phyloP scores from a whole-genome alignment of 192 early-diverging fungal species.

The Coemansia sp. region DNA sequence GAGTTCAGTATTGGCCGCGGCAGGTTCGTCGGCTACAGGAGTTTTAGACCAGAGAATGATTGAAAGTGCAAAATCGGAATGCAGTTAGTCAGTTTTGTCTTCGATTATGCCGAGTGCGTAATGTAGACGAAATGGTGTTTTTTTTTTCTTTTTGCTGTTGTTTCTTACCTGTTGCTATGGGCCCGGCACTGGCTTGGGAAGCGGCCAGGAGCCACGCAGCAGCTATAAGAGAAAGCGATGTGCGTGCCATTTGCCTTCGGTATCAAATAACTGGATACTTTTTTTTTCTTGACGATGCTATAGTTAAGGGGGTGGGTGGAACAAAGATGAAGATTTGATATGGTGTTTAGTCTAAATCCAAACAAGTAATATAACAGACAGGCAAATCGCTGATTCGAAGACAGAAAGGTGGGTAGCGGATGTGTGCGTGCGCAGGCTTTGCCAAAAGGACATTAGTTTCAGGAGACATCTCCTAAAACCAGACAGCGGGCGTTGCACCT shows the following conservation, averaged over 20 bases:
- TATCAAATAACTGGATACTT: not conserved
- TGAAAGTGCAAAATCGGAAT: no score
- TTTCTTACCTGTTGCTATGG: constrained; percentile 47
- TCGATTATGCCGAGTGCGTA: no score
- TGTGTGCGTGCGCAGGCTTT: not conserved
- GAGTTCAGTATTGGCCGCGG: constrained; percentile 29
- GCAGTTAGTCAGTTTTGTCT: no score
- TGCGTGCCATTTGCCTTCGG: constrained; percentile 41
- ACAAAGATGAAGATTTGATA: not conserved
- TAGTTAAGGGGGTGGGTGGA: not conserved
- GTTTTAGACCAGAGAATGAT: not conserved
- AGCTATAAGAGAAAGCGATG: constrained; percentile 41
- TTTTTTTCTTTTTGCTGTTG: not conserved
- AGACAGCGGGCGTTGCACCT: no score
- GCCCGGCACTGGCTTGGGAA: constrained; percentile 30
- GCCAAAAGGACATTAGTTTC: not conserved
- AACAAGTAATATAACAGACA: not conserved
- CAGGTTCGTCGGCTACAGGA: constrained; percentile 20
- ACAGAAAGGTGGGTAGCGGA: not conserved
- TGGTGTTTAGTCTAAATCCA: not conserved
- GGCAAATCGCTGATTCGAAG: no score
- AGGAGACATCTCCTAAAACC: not conserved
- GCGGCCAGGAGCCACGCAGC: constrained; percentile 50
- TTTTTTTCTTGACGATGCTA: not conserved
- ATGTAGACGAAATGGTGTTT: no score